phyloP scores from a whole-genome alignment of 768 basidiomycete genomes.

The Russula foetens region DNA sequence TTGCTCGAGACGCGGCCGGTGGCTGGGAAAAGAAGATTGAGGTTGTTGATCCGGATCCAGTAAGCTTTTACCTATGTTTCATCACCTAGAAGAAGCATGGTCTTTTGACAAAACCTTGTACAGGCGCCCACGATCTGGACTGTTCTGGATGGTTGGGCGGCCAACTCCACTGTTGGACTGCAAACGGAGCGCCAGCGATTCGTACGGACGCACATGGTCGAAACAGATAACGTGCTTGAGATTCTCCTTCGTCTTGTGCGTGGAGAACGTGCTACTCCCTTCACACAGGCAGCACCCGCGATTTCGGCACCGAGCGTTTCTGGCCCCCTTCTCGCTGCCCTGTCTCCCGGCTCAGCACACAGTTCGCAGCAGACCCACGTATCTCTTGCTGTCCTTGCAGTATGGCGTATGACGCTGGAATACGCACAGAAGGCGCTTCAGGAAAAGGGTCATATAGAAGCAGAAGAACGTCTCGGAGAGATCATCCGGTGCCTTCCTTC shows the following conservation, averaged over 20 bases:
- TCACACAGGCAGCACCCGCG: slow-evolving; percentile 53
- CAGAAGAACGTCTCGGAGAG: slow-evolving; percentile 74
- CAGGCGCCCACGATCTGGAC: slow-evolving; percentile 91
- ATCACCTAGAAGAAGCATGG: not conserved
- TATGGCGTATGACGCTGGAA: slow-evolving; percentile 79
- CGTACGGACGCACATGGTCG: slow-evolving; percentile 78
- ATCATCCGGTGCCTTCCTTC: slow-evolving; percentile 86
- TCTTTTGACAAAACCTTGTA: slow-evolving; percentile 9
- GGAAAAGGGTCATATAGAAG: slow-evolving; percentile 60
- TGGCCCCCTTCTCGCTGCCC: slow-evolving; percentile 62
- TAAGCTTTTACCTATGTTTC: slow-evolving; percentile 33
- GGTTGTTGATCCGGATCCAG: slow-evolving; percentile 91
- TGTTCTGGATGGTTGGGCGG: slow-evolving; percentile 83
- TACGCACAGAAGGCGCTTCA: slow-evolving; percentile 60
- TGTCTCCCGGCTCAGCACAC: slow-evolving; percentile 70
- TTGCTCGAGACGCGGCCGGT: slow-evolving; percentile 71
- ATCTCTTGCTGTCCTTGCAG: slow-evolving; percentile 84
- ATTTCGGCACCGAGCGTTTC: slow-evolving; percentile 56
- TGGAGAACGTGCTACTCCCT: slow-evolving; percentile 72
- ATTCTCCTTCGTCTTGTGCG: slow-evolving; percentile 88
- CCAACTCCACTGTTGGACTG: slow-evolving; percentile 71
- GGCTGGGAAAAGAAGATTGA: slow-evolving; percentile 94
- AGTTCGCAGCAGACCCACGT: slow-evolving; percentile 90
- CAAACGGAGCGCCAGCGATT: slow-evolving; percentile 78
- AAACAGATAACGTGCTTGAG: slow-evolving; percentile 85